phyloP scores from a whole-genome alignment of 208 protist species.

The Angomonas deanei region DNA sequence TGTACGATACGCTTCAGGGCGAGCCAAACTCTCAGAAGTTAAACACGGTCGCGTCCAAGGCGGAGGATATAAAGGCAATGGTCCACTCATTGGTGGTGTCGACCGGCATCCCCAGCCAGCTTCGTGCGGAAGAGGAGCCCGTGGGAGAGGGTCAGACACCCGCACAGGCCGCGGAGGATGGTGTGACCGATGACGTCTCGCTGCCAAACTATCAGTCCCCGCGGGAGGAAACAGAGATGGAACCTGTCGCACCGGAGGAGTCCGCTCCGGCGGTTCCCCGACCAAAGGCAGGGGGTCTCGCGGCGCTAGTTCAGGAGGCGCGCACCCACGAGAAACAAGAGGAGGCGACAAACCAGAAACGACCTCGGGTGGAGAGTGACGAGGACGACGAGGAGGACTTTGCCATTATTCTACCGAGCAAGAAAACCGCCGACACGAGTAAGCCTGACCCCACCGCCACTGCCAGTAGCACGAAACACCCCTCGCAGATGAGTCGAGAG shows the following conservation, averaged over 20 bases:
- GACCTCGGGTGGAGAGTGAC: background rate
- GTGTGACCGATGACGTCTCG: background rate
- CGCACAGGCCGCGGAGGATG: background rate
- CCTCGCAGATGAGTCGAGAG: constrained; percentile 84
- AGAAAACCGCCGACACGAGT: background rate
- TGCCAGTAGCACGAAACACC: constrained; percentile 46
- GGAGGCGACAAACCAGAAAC: background rate
- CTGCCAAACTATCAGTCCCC: background rate
- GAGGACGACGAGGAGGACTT: constrained; percentile 6
- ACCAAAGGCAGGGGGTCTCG: background rate
- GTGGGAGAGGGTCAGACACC: too few species aligned
- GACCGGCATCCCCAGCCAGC: background rate
- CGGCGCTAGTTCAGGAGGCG: background rate
- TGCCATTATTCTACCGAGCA: constrained; percentile 1
- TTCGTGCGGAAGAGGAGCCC: too few species aligned
- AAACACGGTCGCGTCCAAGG: background rate
- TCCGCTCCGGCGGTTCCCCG: background rate
- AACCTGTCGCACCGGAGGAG: background rate
- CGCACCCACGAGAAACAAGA: background rate
- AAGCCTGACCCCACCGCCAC: background rate
- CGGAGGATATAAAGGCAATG: background rate
- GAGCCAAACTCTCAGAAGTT: background rate
- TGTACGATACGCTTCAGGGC: background rate
- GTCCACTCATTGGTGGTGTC: background rate
- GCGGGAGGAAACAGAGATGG: background rate